Evolutionary conservation across 1,139 yeast genomes (phyloP).

Genomic region (Kazachstania sp.): DNA sequence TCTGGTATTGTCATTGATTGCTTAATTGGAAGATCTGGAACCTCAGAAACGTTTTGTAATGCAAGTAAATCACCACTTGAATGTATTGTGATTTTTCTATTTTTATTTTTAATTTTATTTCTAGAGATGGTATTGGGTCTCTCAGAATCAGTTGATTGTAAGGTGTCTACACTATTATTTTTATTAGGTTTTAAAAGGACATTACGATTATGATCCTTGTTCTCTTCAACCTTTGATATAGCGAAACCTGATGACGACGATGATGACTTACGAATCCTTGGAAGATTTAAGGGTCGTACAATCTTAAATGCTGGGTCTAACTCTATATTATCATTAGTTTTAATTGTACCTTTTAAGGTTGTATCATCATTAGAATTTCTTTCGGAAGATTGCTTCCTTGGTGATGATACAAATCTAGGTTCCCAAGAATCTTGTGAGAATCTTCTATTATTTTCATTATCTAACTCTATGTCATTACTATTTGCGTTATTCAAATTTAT

Average conservation of each 20-base stretch:
- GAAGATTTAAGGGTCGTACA: too few relatives aligned
- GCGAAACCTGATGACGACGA: too few relatives aligned
- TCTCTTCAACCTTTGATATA: too few relatives aligned
- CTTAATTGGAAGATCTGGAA: constrained; percentile 3
- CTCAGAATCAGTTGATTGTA: neutral
- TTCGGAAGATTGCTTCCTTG: neutral
- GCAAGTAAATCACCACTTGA: constrained; percentile 24
- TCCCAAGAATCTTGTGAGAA: constrained; percentile 1
- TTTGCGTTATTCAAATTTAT: neutral
- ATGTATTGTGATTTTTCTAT: constrained; percentile 27
- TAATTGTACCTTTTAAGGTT: too few relatives aligned
- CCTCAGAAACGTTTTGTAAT: constrained; percentile 7
- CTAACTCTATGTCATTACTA: neutral
- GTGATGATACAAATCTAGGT: neutral
- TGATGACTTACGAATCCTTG: too few relatives aligned
- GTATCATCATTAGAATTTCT: too few relatives aligned
- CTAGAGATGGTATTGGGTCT: neutral
- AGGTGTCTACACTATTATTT: neutral
- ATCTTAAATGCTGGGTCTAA: too few relatives aligned
- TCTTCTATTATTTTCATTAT: neutral
- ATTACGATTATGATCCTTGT: neutral
- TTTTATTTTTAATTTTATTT: constrained; percentile 8
- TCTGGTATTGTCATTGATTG: constrained; percentile 1
- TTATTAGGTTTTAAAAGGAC: neutral
- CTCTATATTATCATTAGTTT: too few relatives aligned